These are phyloP conservation scores for Podila epicladia DNA, from an alignment of 192 early-diverging fungal species.

Conservation along the genomic window DNA sequence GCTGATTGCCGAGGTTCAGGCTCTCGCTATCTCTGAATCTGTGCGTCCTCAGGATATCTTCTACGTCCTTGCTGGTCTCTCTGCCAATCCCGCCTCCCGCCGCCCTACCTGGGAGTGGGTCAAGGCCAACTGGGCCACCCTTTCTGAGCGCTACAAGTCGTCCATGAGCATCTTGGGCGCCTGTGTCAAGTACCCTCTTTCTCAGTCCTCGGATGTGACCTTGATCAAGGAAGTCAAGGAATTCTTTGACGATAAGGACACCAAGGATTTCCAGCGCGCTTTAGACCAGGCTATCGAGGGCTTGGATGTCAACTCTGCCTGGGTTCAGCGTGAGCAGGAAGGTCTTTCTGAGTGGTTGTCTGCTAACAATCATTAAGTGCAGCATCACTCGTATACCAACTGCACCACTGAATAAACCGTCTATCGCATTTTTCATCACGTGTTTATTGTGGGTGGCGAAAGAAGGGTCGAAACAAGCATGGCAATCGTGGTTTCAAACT, in stretches of 20 bases:
- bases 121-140: slow-evolving; percentile 63
- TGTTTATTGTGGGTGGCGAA: no score
- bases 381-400: no score
- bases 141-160: slow-evolving; percentile 45
- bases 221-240: slow-evolving; percentile 72
- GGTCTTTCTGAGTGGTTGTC: slow-evolving; percentile 65
- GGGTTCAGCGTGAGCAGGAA: slow-evolving; percentile 62
- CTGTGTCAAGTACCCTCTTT: slow-evolving; percentile 50
- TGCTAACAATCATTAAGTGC: slow-evolving; percentile 39
- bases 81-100: slow-evolving; percentile 64
- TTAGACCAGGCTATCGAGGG: slow-evolving; percentile 80
- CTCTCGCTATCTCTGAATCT: slow-evolving; percentile 70
- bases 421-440: no score
- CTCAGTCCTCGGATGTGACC: slow-evolving; percentile 56
- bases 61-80: slow-evolving; percentile 59
- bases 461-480: no score
- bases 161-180: slow-evolving; percentile 48
- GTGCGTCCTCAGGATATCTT: slow-evolving; percentile 81
- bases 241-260: slow-evolving; percentile 73
- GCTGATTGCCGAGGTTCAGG: slow-evolving; percentile 70
- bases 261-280: slow-evolving; percentile 71
- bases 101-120: slow-evolving; percentile 75
- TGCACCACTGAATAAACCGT: no score
- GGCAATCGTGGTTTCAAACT: no score
- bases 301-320: slow-evolving; percentile 67